Base-by-base conservation (phyloP, 2,329 filamentous ascomycete species). In the Calonectria naviculata region DNA sequence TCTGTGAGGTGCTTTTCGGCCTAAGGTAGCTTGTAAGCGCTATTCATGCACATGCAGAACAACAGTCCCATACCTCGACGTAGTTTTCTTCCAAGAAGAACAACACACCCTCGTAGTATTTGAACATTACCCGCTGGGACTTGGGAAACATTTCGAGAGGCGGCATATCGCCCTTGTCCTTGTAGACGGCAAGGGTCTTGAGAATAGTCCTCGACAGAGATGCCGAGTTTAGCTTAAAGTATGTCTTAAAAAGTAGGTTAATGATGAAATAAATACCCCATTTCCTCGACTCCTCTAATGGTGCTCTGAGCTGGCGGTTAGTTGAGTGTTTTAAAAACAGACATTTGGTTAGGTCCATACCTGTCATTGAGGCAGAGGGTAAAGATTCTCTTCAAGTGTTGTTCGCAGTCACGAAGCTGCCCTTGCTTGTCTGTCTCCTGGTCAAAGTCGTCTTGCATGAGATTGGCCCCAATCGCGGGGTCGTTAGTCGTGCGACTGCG, bases 221-320 rank as follows among this genome's bases (percentile, higher is more conserved):
- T 68, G 97, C 93, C 38, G 93, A 94, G 84, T 97, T 98, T 73
- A 98, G 87, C 86, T 94, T 97, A 87, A 99, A 99, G 83, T 98
- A 98, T 1, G 95, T 98, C 84, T 98, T 98, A 90, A 99, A 99
- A 17, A 98, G 88, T 9, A 99, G 89, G 80, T 98, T 98, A 79
- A 95, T 95, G 75, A 96, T 93, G 82, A 95, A 95, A 85, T 99
- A 99, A 58, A 98, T 94, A 8, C 95, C 97, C 97, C 97, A 99
- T 89, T 98, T 99, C 66, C 97, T 92, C 10, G 96, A 98, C 78
- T 97, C 93, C 79, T 95, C 92, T 52, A 98, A 86, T 17, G 93
- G 92, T 71, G 94, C 93, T 83, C 94, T 96, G 78, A 65, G 47
- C 41, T 15, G 13, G 24, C 10, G 42, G 66, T 68, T 9, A 64